Conservation (phyloP, 2,329 filamentous ascomycete genomes). For the Fusarium paranaense region DNA sequence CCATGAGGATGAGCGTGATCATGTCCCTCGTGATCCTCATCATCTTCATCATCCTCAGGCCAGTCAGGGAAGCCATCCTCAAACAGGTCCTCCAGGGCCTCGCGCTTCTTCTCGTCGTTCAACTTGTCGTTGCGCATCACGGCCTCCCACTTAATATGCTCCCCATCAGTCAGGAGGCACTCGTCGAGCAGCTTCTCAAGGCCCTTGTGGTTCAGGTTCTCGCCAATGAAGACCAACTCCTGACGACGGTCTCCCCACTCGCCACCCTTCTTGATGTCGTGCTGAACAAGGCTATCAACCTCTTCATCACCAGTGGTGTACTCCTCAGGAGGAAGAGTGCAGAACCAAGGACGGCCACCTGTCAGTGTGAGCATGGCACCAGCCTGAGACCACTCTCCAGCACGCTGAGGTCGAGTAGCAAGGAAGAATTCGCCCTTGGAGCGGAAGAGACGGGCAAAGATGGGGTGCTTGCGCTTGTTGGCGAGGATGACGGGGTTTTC, state of each 20-base stretch:
- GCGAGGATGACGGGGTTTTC: conserved; percentile 60
- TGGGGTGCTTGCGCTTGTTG: conserved; percentile 65
- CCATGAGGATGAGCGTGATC: conserved; percentile 22
- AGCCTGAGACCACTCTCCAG: conserved; percentile 72
- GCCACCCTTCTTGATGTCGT: conserved; percentile 64
- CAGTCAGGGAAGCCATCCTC: conserved; percentile 71
- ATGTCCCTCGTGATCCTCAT: conserved; percentile 47
- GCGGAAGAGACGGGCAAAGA: conserved; percentile 67
- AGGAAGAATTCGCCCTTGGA: conserved; percentile 73
- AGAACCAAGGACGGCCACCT: conserved; percentile 69
- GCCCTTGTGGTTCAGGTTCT: conserved; percentile 65
- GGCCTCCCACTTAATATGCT: conserved; percentile 65
- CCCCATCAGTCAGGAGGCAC: conserved; percentile 71
- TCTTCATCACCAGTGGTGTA: conserved; percentile 60
- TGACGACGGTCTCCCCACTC: conserved; percentile 78
- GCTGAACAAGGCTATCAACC: conserved; percentile 61
- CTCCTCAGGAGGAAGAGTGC: conserved; percentile 64
- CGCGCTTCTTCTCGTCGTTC: conserved; percentile 54
- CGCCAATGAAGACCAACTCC: conserved; percentile 80
- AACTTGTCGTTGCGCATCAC: conserved; percentile 60
- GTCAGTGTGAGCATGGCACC: conserved; percentile 72
- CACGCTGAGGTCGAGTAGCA: conserved; percentile 65
- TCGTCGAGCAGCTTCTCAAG: conserved; percentile 67
- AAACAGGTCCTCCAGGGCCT: conserved; percentile 62
- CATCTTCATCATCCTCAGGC: conserved; percentile 58